These are phyloP conservation scores for Toxicodendron radicans DNA, from an alignment of 345 rosid genomes.

Conservation along the genomic window DNA sequence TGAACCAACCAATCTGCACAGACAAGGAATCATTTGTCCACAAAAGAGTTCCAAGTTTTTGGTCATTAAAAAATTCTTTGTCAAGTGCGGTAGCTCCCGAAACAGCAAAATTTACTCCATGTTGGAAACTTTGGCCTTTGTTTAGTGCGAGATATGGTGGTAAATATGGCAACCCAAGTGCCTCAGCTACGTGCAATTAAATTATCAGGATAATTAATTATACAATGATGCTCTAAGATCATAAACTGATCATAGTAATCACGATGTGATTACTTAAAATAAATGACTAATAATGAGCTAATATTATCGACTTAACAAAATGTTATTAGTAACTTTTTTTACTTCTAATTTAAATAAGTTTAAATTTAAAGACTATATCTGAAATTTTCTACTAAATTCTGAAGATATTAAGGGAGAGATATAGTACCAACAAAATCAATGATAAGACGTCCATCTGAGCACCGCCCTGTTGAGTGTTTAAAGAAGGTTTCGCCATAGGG, in stretches of 20 bases:
- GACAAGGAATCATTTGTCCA: constrained; percentile 50
- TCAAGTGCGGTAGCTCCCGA: constrained; percentile 68
- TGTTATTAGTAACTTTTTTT: no score
- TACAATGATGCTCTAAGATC: neutral
- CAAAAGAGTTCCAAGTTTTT: constrained; percentile 30
- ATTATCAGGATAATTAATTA: neutral
- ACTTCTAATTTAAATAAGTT: no score
- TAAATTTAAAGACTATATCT: no score
- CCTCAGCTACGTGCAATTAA: constrained; percentile 52
- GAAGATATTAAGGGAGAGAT: neutral
- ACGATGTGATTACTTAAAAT: no score
- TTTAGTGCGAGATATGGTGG: constrained; percentile 48
- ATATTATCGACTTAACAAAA: no score
- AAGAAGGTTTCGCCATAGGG: constrained; percentile 74
- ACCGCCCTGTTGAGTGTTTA: constrained; percentile 56
- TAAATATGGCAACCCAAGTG: constrained; percentile 46
- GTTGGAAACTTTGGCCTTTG: constrained; percentile 19
- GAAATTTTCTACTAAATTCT: no score
- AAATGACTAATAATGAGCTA: no score
- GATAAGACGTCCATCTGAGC: constrained; percentile 72
- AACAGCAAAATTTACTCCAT: constrained; percentile 65
- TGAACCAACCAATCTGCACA: constrained; percentile 67
- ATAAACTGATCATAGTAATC: no score
- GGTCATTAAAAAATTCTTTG: constrained; percentile 36
- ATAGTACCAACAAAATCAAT: constrained; percentile 65